Evolutionary conservation across 2,329 filamentous ascomycete genomes (phyloP).

Genomic region (Fonsecaea nubica): DNA sequence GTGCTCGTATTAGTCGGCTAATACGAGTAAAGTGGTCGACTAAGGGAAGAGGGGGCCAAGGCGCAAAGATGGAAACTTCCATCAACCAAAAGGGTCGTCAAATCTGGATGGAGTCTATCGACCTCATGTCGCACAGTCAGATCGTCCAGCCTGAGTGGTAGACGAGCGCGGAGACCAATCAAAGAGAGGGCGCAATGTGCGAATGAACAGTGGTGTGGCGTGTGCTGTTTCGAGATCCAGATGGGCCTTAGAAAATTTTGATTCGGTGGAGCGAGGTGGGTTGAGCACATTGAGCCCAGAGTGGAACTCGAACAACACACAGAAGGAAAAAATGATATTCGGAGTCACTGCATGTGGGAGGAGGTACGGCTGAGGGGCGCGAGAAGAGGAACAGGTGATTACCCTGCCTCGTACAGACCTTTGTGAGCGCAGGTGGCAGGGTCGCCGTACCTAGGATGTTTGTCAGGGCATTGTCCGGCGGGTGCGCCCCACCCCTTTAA

Average conservation of each 20-base stretch:
- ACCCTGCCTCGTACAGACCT: background rate
- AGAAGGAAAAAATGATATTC: background rate
- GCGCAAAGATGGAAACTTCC: background rate
- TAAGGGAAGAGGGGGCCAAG: background rate
- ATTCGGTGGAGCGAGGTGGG: background rate
- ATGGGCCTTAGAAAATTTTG: background rate
- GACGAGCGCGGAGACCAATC: conserved; percentile 5
- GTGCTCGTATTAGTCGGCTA: background rate
- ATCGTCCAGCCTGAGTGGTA: background rate
- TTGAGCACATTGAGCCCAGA: background rate
- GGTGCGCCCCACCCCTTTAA: background rate
- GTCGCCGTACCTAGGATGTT: background rate
- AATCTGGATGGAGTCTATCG: background rate
- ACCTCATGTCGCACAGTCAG: conserved; percentile 2
- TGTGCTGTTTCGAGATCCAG: background rate
- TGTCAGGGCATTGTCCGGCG: background rate
- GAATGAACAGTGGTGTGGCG: background rate
- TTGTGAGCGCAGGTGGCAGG: background rate
- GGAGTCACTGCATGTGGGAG: background rate
- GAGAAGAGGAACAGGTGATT: background rate
- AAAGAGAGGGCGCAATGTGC: background rate
- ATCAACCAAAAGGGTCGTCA: background rate
- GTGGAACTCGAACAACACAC: background rate
- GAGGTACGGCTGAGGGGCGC: background rate
- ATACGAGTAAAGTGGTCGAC: background rate